phyloP scores from a whole-genome alignment of 2,329 filamentous ascomycete genomes.

The Trichothecium sympodiale region DNA sequence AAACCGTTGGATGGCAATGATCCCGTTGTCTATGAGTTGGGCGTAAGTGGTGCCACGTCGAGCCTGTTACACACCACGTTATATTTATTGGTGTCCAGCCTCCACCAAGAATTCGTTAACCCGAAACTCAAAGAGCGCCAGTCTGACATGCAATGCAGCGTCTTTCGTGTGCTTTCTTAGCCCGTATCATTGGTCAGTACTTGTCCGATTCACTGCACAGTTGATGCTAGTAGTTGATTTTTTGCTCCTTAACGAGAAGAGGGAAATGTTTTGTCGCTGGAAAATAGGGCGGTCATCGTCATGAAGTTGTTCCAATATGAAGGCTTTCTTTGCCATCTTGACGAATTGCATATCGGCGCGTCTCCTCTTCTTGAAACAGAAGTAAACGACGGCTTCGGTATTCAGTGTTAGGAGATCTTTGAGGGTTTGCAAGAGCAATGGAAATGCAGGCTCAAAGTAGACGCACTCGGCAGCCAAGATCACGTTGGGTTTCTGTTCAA shows the following conservation, averaged over 20 bases:
- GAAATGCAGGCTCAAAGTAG: conserved; percentile 94
- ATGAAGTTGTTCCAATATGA: conserved; percentile 48
- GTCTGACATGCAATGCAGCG: no score
- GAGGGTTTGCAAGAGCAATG: conserved; percentile 71
- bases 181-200: no score
- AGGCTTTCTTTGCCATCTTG: conserved; percentile 57
- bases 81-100: no score
- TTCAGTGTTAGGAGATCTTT: conserved; percentile 63
- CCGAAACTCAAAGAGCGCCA: no score
- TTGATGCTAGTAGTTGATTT: conserved; percentile 9
- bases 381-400: conserved; percentile 54
- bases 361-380: conserved; percentile 91
- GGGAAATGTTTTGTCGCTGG: conserved; percentile 45
- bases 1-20: no score
- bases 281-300: conserved; percentile 51
- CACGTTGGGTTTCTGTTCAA: conserved; percentile 56
- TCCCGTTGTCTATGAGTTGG: no score
- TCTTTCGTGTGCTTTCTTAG: no score
- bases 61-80: no score
- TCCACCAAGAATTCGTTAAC: no score
- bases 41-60: no score
- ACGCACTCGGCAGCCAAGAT: conserved; percentile 95
- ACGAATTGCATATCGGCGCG: conserved; percentile 69
- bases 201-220: no score
- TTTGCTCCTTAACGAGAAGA: conserved; percentile 44